Conservation (phyloP, 169 alveolate species). For the Plasmodium relictum region DNA sequence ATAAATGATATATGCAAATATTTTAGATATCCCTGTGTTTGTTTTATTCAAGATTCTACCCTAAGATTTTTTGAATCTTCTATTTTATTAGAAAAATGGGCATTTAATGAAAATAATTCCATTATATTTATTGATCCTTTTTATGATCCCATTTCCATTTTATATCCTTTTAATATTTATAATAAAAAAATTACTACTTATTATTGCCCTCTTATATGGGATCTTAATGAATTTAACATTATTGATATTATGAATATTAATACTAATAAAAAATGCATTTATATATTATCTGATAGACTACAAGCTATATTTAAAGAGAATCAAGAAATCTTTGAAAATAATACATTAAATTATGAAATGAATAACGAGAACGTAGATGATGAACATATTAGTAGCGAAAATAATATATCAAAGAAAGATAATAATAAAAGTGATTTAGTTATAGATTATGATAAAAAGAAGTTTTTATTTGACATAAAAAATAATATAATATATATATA, state of each 20-base stretch:
- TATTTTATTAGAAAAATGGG: constrained; percentile 66
- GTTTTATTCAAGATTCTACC: constrained; percentile 68
- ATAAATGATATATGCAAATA: constrained; percentile 39
- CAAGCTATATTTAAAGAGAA: not conserved
- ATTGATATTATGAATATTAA: constrained; percentile 32
- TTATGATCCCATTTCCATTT: constrained; percentile 53
- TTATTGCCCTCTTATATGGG: constrained; percentile 67
- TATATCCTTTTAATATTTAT: constrained; percentile 40
- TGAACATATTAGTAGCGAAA: not conserved
- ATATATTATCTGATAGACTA: constrained; percentile 23
- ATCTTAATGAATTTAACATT: constrained; percentile 33
- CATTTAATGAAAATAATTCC: constrained; percentile 42
- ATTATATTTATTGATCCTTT: constrained; percentile 43
- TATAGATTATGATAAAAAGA: constrained; percentile 5
- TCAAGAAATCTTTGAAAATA: not conserved
- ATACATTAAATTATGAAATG: not conserved
- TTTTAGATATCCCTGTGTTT: constrained; percentile 75
- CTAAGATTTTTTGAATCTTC: constrained; percentile 68
- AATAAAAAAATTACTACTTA: constrained; percentile 31
- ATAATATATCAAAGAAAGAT: not conserved
- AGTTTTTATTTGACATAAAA: not conserved
- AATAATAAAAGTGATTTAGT: not conserved
- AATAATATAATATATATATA: constrained; percentile 20
- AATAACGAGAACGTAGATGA: not conserved
- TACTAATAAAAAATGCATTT: constrained; percentile 30